Conservation (phyloP, 257 asterid genomes). For the Solanum paucissectum region DNA sequence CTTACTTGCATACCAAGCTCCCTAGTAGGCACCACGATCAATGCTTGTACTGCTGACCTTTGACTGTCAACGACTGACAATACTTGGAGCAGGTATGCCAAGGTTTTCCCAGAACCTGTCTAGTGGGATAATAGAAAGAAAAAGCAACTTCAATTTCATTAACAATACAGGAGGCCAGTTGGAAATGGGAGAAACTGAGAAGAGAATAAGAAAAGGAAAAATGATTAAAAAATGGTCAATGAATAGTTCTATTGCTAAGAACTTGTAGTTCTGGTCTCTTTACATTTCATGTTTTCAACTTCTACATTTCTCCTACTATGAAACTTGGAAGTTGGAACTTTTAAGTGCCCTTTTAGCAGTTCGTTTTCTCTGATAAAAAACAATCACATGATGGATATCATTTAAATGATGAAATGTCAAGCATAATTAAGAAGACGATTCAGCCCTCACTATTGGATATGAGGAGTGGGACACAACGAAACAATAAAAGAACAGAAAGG, state of each 20-base stretch:
- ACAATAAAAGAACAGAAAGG: neutral
- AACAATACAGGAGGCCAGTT: conserved; percentile 1
- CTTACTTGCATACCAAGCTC: conserved; percentile 95
- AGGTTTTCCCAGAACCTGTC: conserved; percentile 99
- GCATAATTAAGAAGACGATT: neutral
- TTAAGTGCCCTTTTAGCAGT: neutral
- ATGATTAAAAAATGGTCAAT: neutral
- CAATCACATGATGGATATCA: neutral
- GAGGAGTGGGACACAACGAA: neutral
- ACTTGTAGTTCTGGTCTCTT: neutral
- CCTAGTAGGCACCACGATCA: conserved; percentile 84
- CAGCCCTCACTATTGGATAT: neutral
- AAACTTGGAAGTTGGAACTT: neutral
- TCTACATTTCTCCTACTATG: neutral
- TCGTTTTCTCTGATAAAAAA: neutral
- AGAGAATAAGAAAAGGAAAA: neutral
- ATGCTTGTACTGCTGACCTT: conserved; percentile 78
- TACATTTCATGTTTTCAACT: neutral
- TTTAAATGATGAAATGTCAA: neutral
- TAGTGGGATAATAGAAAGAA: conserved; percentile 24
- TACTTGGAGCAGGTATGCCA: conserved; percentile 69
- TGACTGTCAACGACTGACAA: conserved; percentile 55
- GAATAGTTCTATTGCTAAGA: neutral
- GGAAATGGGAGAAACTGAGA: neutral
- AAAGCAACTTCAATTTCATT: conserved; percentile 6